Conservation (phyloP, 2,329 filamentous ascomycete genomes). For the Diaporthe aspalathi region DNA sequence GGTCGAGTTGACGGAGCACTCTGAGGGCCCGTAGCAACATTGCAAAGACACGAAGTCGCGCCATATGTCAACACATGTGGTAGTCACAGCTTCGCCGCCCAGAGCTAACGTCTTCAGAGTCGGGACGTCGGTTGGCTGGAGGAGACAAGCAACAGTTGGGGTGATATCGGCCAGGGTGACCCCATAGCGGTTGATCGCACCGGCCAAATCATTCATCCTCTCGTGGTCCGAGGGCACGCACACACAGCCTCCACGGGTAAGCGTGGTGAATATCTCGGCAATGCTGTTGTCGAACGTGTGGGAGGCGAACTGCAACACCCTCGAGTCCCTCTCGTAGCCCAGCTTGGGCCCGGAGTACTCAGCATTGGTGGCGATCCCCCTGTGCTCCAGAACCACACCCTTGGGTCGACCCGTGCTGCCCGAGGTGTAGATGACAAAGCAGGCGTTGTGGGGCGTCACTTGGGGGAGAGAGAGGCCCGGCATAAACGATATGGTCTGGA, state of each 20-base stretch:
- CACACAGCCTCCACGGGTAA: slow-evolving; percentile 43
- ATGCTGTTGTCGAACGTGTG: slow-evolving; percentile 68
- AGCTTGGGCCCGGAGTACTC: slow-evolving; percentile 56
- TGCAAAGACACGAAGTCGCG: slow-evolving; percentile 31
- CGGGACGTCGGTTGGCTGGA: slow-evolving; percentile 38
- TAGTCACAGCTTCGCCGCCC: slow-evolving; percentile 41
- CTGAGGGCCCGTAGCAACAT: slow-evolving; percentile 41
- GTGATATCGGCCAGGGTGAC: slow-evolving; percentile 43
- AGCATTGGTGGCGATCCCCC: slow-evolving; percentile 56
- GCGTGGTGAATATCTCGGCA: slow-evolving; percentile 65
- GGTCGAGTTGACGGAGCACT: slow-evolving; percentile 34
- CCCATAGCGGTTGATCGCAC: slow-evolving; percentile 41
- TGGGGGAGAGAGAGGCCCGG: not conserved
- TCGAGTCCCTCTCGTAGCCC: slow-evolving; percentile 54
- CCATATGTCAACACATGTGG: slow-evolving; percentile 38
- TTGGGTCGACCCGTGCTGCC: slow-evolving; percentile 80
- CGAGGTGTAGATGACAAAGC: slow-evolving; percentile 76
- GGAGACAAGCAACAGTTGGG: slow-evolving; percentile 43
- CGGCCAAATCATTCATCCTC: slow-evolving; percentile 50
- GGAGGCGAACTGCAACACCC: slow-evolving; percentile 61
- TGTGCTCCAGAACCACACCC: slow-evolving; percentile 62
- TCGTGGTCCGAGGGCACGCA: slow-evolving; percentile 43
- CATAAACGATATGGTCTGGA: not conserved
- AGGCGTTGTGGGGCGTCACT: slow-evolving; percentile 6
- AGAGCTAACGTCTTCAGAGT: slow-evolving; percentile 39